A percentile compares a stretch with the other conserved stretches of the same genome.
These are phyloP conservation scores for Cadophora sp. DNA, from an alignment of 2,329 filamentous ascomycete species.

Conservation along the genomic window DNA sequence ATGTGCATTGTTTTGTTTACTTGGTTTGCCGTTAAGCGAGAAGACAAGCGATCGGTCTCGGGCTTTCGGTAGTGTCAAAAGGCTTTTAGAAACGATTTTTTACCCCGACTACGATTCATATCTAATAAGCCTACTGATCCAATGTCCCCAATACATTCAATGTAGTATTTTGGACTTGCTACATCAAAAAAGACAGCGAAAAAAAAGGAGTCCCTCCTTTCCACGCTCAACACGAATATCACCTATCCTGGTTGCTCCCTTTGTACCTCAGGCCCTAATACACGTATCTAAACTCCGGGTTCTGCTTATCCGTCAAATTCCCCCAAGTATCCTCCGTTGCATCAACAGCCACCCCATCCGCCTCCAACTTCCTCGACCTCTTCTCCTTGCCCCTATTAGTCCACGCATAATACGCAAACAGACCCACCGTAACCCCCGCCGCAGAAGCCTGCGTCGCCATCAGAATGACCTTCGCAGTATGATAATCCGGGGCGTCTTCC, in stretches of 20 bases:
- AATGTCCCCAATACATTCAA: too few relatives aligned
- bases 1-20: neutral
- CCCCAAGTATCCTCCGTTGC: neutral
- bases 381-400: neutral
- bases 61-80: too few relatives aligned
- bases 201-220: neutral
- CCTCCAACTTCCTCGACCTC: neutral
- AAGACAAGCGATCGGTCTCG: too few relatives aligned
- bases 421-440: neutral
- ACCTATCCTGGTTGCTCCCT: too few relatives aligned
- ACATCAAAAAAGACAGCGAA: neutral
- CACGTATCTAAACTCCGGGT: neutral
- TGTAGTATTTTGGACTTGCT: too few relatives aligned
- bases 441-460: conserved; percentile 50
- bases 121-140: too few relatives aligned
- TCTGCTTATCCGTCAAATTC: conserved; percentile 1
- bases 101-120: too few relatives aligned
- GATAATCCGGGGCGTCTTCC: conserved; percentile 56
- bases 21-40: neutral
- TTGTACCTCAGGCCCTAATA: neutral
- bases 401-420: neutral
- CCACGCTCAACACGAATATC: neutral
- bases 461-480: conserved; percentile 59
- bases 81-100: too few relatives aligned
- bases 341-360: neutral